Evolutionary conservation across 2,329 filamentous ascomycete genomes (phyloP), one percentile per base, ranked within the genome.

Genomic region (Aspergillus ochraceoroseus): DNA sequence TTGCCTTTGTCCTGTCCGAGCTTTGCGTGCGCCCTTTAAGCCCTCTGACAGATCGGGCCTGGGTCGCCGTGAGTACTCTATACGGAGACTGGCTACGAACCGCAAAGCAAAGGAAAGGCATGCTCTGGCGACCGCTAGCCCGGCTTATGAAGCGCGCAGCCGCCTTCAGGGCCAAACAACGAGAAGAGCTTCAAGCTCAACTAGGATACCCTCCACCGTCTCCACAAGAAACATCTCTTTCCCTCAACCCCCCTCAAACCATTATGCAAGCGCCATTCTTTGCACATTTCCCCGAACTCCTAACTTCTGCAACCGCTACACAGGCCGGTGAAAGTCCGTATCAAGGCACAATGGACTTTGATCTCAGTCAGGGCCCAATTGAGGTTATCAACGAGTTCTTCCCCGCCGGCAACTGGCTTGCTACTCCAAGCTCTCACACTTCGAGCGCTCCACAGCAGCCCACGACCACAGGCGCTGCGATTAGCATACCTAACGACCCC

Each of bases 61-160:
- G 79, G 79, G 58, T 63, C 15, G 75, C 77, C 2, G 68, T 82
- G 11, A 73, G 77, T 34, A 54, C 54, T 2, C 55, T 70, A 1
- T 72, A 70, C 38, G 47, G 59, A 5, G 58, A 61, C 12, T 67
- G 62, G 61, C 55, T 62, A 31, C 40, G 44, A 2, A 55, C 58
- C 9, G 52, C 51, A 11, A 59, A 64, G 15, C 61, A 63, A n/a
- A 72, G 70, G 39, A 72, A 71, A 36, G 74, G 76, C 2, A 75
- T 77, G 64, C 61, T 83, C 0, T 84, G 81, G 80, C 73, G 75
- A 29, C 80, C 80, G 0, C 63, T 85, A 32, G 66, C 72, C 17
- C 79, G 76, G 47, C 63, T 84, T 2, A 75, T 83, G 62, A 70
- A 70, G 9, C 78, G 77, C 54, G 80, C 80, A 8, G 65, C 67